Evolutionary conservation across 1,284 basidiomycete species (phyloP), one percentile per base, ranked within the genome.

Genomic region (Naganishia liquefaciens): DNA sequence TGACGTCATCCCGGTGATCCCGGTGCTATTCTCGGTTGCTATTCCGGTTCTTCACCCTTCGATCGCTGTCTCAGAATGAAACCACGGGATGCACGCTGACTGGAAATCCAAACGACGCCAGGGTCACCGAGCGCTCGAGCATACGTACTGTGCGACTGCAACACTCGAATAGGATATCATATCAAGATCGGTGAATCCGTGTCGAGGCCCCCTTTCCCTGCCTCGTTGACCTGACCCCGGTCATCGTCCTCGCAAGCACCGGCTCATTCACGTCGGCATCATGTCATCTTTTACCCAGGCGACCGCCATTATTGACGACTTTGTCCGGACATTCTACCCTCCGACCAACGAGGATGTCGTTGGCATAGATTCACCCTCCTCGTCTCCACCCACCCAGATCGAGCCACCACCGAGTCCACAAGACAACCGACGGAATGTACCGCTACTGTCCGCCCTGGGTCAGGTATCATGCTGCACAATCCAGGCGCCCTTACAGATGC

Each of bases 401-500:
- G n/a, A 17, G n/a, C 17, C 43, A 23, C 15, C 7, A 43, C 28
- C 19, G 17, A 6, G 9, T 17, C 43, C 43, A 17, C n/a, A 23
- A n/a, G 43, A 23, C 23, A 15, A 27, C 21, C 39, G 11, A 9
- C 5, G 5, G 6, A 43, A 0, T 13, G 46, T 50, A 2, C 57
- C 57, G 4, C 33, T 60, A 15, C 57, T 60, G 25, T 49, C 57
- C 21, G 30, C 57, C 15, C 46, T 60, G 5, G 57, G 57, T 21
- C 30, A n/a, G 1, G 25, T 17, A 60, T 60, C 57, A 2, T 50
- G 57, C 57, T 10, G 5, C 7, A 60, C 46, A 23, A 49, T 60
- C 23, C 46, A 23, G 17, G 63, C 63, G 11, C 54, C 54, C 5
- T 52, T 64, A 21, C 46, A 64, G 37, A 57, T 57, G 47, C 63